These are phyloP conservation scores for Cornus florida DNA, from an alignment of 148 eudicot species.

Conservation along the genomic window DNA sequence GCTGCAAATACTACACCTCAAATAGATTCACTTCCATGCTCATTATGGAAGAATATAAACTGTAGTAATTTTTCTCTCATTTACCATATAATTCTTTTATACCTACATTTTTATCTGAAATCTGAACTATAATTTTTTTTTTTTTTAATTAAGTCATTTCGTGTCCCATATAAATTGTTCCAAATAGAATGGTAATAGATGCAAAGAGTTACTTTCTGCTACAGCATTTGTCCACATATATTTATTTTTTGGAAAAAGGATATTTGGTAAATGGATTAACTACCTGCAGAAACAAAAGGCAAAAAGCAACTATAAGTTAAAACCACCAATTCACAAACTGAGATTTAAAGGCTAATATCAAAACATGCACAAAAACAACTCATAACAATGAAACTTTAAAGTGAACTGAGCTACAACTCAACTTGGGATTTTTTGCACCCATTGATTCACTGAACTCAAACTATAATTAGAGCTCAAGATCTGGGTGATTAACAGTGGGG, in stretches of 20 bases:
- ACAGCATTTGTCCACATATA: not conserved
- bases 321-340: not conserved
- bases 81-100: not conserved
- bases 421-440: not conserved
- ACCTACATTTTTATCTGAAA: not conserved
- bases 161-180: not conserved
- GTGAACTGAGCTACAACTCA: not conserved
- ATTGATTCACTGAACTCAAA: too few species aligned
- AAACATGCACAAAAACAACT: not conserved
- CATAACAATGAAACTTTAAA: not conserved
- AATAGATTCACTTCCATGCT: not conserved
- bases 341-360: not conserved
- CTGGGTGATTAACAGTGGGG: not conserved
- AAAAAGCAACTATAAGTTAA: not conserved
- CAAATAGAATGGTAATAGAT: not conserved
- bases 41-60: not conserved
- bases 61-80: not conserved
- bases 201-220: not conserved
- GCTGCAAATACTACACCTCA: not conserved
- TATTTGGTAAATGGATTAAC: constrained; percentile 18
- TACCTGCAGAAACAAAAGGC: constrained; percentile 8
- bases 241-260: constrained; percentile 3
- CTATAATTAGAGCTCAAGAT: not conserved
- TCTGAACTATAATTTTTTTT: not conserved
- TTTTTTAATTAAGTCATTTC: not conserved